Evolutionary conservation across 2,329 filamentous ascomycete genomes (phyloP).

Genomic region (Rugonectria rugulosa): DNA sequence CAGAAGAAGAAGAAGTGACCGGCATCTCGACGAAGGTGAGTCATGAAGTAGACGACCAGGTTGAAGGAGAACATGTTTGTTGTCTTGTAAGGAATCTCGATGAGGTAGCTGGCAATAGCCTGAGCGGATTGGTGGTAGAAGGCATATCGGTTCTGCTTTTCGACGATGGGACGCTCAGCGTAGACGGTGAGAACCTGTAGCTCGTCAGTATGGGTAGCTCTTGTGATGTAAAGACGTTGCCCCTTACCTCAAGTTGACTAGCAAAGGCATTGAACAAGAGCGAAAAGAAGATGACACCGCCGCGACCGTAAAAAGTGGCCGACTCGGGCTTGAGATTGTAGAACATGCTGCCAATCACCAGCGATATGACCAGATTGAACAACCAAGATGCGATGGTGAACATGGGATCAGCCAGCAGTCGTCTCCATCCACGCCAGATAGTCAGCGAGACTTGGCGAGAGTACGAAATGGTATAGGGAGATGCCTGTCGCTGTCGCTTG

Average conservation of each 20-base stretch:
- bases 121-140: slow-evolving; percentile 45
- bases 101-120: slow-evolving; percentile 37
- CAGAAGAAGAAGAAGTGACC: slow-evolving; percentile 69
- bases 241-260: slow-evolving; percentile 42
- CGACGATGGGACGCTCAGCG: slow-evolving; percentile 41
- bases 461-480: slow-evolving; percentile 57
- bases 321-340: slow-evolving; percentile 54
- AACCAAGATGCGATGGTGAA: slow-evolving; percentile 50
- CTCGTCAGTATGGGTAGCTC: no score
- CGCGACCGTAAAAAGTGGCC: slow-evolving; percentile 54
- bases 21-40: slow-evolving; percentile 64
- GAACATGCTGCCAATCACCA: slow-evolving; percentile 63
- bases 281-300: slow-evolving; percentile 59
- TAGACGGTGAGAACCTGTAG: slow-evolving; percentile 40
- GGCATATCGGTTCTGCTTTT: slow-evolving; percentile 47
- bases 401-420: slow-evolving; percentile 49
- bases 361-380: slow-evolving; percentile 56
- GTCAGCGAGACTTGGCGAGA: slow-evolving; percentile 53
- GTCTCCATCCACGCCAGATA: slow-evolving; percentile 49
- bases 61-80: slow-evolving; percentile 40
- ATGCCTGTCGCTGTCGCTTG: slow-evolving; percentile 50
- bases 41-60: slow-evolving; percentile 69
- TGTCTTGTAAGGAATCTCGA: slow-evolving; percentile 37
- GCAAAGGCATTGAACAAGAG: slow-evolving; percentile 59
- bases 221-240: no score